These are phyloP conservation scores for Cladosporium sp. DNA, from an alignment of 2,329 filamentous ascomycete genomes.

Conservation along the genomic window DNA sequence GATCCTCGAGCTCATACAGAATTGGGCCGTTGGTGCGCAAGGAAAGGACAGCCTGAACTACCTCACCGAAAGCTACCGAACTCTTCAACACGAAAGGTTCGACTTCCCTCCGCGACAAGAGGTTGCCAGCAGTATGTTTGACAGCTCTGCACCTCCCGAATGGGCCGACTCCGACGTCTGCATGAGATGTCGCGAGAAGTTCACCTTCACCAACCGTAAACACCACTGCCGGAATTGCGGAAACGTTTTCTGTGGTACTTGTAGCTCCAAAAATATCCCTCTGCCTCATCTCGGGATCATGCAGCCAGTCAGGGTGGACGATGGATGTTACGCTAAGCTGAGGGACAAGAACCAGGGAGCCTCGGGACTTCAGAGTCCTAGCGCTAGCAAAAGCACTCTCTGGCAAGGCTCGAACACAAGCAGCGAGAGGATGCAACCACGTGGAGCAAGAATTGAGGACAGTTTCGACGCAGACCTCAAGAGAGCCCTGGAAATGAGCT, in stretches of 20 bases:
- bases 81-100: constrained; percentile 78
- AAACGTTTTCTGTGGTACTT: constrained; percentile 94
- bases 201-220: constrained; percentile 97
- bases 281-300: constrained; percentile 90
- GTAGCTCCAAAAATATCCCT: constrained; percentile 82
- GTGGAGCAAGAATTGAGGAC: constrained; percentile 81
- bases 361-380: constrained; percentile 25
- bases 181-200: constrained; percentile 92
- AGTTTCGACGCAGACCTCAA: constrained; percentile 94
- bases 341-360: constrained; percentile 59
- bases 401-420: constrained; percentile 45
- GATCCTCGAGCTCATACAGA: constrained; percentile 89
- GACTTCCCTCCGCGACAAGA: constrained; percentile 81
- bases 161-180: constrained; percentile 98
- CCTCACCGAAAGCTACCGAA: constrained; percentile 81
- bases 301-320: constrained; percentile 87
- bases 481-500: constrained; percentile 88
- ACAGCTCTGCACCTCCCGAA: constrained; percentile 95
- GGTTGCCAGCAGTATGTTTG: constrained; percentile 94
- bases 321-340: constrained; percentile 88
- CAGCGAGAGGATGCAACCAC: constrained; percentile 70
- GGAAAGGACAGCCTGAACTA: constrained; percentile 78
- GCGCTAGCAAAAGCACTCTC: constrained; percentile 49
- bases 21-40: constrained; percentile 87
- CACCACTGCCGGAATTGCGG: constrained; percentile 98